phyloP scores from a whole-genome alignment of 192 early-diverging fungal genomes.

The Polychytrium aggregatum region DNA sequence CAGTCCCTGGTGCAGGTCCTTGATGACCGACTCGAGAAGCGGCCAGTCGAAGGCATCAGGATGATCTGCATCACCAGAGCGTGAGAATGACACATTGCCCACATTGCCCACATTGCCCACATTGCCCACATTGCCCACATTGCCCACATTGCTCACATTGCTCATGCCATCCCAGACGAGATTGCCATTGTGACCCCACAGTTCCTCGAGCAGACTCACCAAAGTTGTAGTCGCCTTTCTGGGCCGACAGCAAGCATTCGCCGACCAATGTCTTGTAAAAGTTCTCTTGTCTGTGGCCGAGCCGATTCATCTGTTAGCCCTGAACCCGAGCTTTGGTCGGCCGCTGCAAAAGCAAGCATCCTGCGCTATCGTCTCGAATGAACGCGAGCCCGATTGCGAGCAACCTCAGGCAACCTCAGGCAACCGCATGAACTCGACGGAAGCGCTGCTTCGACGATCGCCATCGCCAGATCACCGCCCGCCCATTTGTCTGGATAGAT shows the following conservation, averaged over 20 bases:
- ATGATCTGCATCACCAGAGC: slow-evolving; percentile 13
- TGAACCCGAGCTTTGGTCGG: too few relatives aligned
- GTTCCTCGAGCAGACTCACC: slow-evolving; percentile 5
- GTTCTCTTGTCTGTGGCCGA: slow-evolving; percentile 14
- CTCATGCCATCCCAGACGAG: not conserved
- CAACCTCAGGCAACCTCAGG: not conserved
- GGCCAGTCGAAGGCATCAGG: slow-evolving; percentile 68
- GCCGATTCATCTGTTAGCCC: too few relatives aligned
- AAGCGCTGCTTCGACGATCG: not conserved
- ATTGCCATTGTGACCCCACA: not conserved
- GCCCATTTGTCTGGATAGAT: not conserved
- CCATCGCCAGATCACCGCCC: not conserved
- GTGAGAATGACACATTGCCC: too few relatives aligned
- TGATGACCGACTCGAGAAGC: slow-evolving; percentile 43
- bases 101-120: too few relatives aligned
- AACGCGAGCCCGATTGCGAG: not conserved
- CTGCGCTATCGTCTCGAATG: not conserved
- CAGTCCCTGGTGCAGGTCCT: slow-evolving; percentile 33
- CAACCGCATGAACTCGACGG: not conserved
- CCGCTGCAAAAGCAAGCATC: not conserved
- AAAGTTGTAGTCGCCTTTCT: slow-evolving; percentile 28
- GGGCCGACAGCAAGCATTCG: slow-evolving; percentile 8
- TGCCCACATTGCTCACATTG: too few relatives aligned
- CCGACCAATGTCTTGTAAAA: slow-evolving; percentile 22
- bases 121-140: too few relatives aligned